Evolutionary conservation across 176 grass and related monocot genomes (phyloP), one percentile per base, ranked within the genome.

Genomic region (Ensete ventricosum): DNA sequence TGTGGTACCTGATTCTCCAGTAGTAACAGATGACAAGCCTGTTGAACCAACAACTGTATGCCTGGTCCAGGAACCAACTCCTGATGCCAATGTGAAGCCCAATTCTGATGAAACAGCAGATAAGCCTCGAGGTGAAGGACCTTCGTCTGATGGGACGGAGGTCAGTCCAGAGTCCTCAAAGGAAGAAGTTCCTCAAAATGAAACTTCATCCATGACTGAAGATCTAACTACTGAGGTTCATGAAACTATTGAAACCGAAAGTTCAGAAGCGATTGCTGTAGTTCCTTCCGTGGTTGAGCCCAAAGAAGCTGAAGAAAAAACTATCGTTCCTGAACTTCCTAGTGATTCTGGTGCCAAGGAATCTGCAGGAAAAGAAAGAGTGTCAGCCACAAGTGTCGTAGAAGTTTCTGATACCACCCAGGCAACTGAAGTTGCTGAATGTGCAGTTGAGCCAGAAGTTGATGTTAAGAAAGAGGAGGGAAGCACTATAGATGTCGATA

Each of bases 111-210:
- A 7, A 19, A 50, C 48, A 6, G 60, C 2, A 64, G 75, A 52
- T 9, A 77, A 52, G 9, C 25, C 20, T 11, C 11, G 34, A 52
- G 48, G 1, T 76, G 74, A 48, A 24, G 75, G 14, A 52, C 9
- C 60, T 52, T 19, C 21, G 52, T 13, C 1, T 25, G 59, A 52
- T 53, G n/a, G 2, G 16, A 22, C 9, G 23, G 57, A 64, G 27
- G 43, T 70, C 43, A 53, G 20, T 51, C 49, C 59, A 53, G 12
- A 77, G 19, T 12, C 20, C 26, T 10, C 59, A 24, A 77, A 62
- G 11, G 75, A 77, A 64, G 67, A 70, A 70, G 8, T 50, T 70
- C 12, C 59, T 70, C 43, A 8, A n/a, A 76, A 19, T 63, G 48
- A 57, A 64, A 14, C 12, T 62, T 8, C 55, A 3, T 29, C 57